These are phyloP conservation scores for Penicillium olsonii DNA, from an alignment of 2,329 filamentous ascomycete species.

Conservation along the genomic window DNA sequence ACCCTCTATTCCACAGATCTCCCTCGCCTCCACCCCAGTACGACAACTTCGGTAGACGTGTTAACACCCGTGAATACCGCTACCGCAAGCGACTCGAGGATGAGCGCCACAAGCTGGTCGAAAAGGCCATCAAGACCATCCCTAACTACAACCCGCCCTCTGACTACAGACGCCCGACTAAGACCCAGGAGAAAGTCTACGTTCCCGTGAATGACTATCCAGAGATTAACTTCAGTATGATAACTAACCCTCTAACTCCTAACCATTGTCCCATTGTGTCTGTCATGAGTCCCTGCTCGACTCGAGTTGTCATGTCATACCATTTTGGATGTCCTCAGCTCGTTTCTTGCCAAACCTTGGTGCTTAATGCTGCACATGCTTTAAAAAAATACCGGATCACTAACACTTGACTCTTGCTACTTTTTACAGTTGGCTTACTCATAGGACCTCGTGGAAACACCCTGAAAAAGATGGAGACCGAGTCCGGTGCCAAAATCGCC, in stretches of 20 bases:
- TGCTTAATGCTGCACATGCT: conserved; percentile 36
- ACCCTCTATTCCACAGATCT: conserved; percentile 62
- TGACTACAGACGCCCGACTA: conserved; percentile 97
- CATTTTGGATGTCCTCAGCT: conserved; percentile 37
- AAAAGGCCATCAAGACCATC: conserved; percentile 99
- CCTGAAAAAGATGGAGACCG: conserved; percentile 98
- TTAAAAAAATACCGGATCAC: conserved; percentile 56
- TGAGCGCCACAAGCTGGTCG: conserved; percentile 96
- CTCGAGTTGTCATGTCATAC: conserved; percentile 41
- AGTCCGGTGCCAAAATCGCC: conserved; percentile 97
- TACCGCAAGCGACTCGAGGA: conserved; percentile 98
- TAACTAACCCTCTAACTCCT: conserved; percentile 97
- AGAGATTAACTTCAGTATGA: conserved; percentile 99
- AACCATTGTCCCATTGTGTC: conserved; percentile 54
- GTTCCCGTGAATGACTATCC: conserved; percentile 99
- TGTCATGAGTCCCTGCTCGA: conserved; percentile 45
- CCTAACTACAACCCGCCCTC: conserved; percentile 98
- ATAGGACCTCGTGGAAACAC: conserved; percentile 99
- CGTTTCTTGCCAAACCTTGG: conserved; percentile 46
- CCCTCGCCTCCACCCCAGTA: conserved; percentile 96
- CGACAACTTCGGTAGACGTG: conserved; percentile 98
- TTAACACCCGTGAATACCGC: conserved; percentile 97
- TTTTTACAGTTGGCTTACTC: conserved; percentile 96
- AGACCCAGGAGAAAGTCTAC: conserved; percentile 99
- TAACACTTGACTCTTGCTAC: conserved; percentile 82